These are phyloP conservation scores for Aspergillus phoenicis DNA, from an alignment of 2,329 filamentous ascomycete species.

Conservation along the genomic window DNA sequence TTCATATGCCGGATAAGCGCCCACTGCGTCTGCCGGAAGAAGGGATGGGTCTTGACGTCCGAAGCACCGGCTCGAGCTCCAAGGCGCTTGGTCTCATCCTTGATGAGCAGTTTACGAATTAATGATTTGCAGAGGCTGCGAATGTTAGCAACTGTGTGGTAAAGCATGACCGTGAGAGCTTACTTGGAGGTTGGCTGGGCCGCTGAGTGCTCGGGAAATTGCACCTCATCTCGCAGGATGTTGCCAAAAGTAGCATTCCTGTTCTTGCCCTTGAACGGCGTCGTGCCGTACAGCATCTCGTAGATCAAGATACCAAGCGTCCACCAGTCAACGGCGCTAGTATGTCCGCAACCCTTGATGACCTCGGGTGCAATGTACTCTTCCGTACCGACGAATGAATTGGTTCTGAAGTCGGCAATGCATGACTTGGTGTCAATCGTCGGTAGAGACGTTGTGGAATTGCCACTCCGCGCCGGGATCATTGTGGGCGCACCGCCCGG, in stretches of 20 bases:
- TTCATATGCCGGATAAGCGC: conserved; percentile 96
- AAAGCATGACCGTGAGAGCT: conserved; percentile 42
- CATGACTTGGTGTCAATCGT: conserved; percentile 99
- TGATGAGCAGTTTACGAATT: conserved; percentile 95
- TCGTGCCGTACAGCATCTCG: conserved; percentile 98
- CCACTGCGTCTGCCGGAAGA: conserved; percentile 96
- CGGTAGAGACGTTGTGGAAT: conserved; percentile 81
- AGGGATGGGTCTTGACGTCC: conserved; percentile 93
- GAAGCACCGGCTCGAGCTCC: conserved; percentile 93
- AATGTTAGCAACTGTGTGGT: conserved; percentile 5
- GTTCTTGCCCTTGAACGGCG: conserved; percentile 99
- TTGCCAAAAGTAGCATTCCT: conserved; percentile 97
- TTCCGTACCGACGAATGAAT: conserved; percentile 97
- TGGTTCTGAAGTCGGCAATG: conserved; percentile 96
- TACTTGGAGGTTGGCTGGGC: conserved; percentile 89
- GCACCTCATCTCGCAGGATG: conserved; percentile 91
- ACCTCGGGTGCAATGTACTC: conserved; percentile 99
- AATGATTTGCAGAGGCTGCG: conserved; percentile 91
- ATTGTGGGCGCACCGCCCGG: conserved; percentile 94
- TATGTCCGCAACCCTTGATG: conserved; percentile 97
- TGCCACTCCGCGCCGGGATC: conserved; percentile 89
- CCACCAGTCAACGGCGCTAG: conserved; percentile 99
- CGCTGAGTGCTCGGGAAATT: conserved; percentile 87
- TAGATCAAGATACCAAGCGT: conserved; percentile 96
- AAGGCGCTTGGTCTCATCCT: conserved; percentile 90